Evolutionary conservation across 2,329 filamentous ascomycete species (phyloP), one percentile per base, ranked within the genome.

Genomic region (Diatrype stigma): DNA sequence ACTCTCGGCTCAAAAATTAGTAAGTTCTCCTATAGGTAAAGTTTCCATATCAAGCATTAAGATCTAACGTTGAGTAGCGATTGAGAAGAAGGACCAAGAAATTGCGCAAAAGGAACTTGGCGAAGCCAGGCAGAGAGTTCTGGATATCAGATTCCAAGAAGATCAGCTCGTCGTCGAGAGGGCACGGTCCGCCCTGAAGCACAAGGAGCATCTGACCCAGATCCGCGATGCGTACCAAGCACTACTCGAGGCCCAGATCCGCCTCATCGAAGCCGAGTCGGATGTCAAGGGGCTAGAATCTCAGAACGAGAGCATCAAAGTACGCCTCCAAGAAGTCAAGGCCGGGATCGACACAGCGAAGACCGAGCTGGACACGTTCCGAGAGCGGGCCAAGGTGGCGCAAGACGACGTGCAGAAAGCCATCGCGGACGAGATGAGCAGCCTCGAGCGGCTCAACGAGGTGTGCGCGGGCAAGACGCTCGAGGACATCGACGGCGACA

Each of bases 181-280:
- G 63, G 80, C 79, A 10, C 73, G 78, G 52, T 70, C 77, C 6
- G 72, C 76, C 26, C 64, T 86, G 32, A 63, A 68, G 38, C 78
- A 79, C 58, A 73, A 85, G 66, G 77, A 80, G 56, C 73, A 81
- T 4, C 78, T 95, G 7, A 76, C 79, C n/a, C 64, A 70, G 19
- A 78, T 96, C 42, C 80, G 82, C 14, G 68, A 74, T 46, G 76
- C 82, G 6, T 82, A 88, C 48, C 77, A 85, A 44, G 78, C 80
- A 14, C 71, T 90, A 11, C 69, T 92, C 16, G 84, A 92, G 60
- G 83, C 81, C 2, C 80, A 89, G 58, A 77, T 96, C 42, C 77
- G 84, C 54, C 72, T 81, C 1, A 80, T 95, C 28, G 94, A 99
- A 73, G 92, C 90, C 1, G 68, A 76, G n/a, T 96, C 91, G 0